phyloP scores from a whole-genome alignment of 2,329 filamentous ascomycete genomes.

The Lasiodiplodia gonubiensis region DNA sequence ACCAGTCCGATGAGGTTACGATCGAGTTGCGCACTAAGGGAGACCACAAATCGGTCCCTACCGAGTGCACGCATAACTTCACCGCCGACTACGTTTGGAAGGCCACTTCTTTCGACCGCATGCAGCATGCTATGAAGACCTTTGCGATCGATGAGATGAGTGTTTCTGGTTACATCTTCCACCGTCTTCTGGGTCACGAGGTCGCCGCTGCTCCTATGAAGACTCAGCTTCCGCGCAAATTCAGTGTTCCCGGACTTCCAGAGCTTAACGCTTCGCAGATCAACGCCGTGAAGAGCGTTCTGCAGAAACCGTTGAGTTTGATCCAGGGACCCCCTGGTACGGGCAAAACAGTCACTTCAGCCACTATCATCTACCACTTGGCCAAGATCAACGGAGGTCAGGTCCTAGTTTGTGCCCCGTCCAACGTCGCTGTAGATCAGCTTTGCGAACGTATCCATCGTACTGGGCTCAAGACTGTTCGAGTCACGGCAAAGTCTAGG shows the following conservation, averaged over 20 bases:
- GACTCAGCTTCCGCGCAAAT: constrained; percentile 93
- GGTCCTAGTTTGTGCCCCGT: constrained; percentile 94
- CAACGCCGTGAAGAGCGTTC: constrained; percentile 91
- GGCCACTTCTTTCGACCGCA: constrained; percentile 97
- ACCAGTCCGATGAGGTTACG: constrained; percentile 96
- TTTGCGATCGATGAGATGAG: constrained; percentile 98
- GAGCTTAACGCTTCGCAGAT: constrained; percentile 96
- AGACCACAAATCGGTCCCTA: constrained; percentile 94
- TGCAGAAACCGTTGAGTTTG: constrained; percentile 90
- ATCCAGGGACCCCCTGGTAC: constrained; percentile 98
- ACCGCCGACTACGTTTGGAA: constrained; percentile 99
- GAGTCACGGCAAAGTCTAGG: constrained; percentile 96
- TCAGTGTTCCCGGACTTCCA: constrained; percentile 90
- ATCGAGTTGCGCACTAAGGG: constrained; percentile 93
- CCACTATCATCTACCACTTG: constrained; percentile 97
- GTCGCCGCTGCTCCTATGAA: constrained; percentile 95
- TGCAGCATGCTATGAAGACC: constrained; percentile 99
- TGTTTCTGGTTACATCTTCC: constrained; percentile 98
- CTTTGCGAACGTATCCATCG: constrained; percentile 95
- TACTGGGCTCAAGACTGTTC: constrained; percentile 94
- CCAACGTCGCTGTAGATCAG: constrained; percentile 97
- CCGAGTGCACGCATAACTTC: constrained; percentile 96
- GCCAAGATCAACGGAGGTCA: constrained; percentile 94
- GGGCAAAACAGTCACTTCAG: constrained; percentile 97
- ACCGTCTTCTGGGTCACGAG: constrained; percentile 92